phyloP scores from a whole-genome alignment of 2,329 filamentous ascomycete species.

The Colletotrichum orbiculare region DNA sequence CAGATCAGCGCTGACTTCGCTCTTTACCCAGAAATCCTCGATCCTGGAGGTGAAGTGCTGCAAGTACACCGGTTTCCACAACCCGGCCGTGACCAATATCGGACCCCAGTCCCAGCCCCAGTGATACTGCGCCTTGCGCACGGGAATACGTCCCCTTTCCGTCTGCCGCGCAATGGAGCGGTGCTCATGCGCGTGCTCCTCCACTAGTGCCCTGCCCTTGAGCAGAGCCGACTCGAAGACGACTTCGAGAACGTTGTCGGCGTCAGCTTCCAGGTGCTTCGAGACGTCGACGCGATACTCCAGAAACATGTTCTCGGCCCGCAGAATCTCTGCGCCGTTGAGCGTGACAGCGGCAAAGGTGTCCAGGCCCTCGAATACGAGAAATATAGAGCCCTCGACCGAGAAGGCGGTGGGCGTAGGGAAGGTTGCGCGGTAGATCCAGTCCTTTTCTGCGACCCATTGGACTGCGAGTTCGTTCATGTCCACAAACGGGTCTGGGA shows the following conservation, averaged over 20 bases:
- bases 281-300: slow-evolving; percentile 65
- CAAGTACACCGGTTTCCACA: slow-evolving; percentile 74
- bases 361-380: slow-evolving; percentile 73
- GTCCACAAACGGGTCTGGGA: slow-evolving; percentile 68
- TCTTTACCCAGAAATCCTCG: slow-evolving; percentile 64
- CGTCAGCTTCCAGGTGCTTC: slow-evolving; percentile 47
- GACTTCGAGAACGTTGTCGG: slow-evolving; percentile 63
- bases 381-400: slow-evolving; percentile 46
- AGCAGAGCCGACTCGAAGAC: slow-evolving; percentile 66
- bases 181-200: slow-evolving; percentile 64
- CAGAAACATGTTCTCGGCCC: slow-evolving; percentile 74
- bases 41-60: slow-evolving; percentile 72
- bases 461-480: slow-evolving; percentile 69
- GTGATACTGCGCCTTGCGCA: slow-evolving; percentile 75
- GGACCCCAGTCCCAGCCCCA: slow-evolving; percentile 82
- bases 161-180: slow-evolving; percentile 63
- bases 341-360: slow-evolving; percentile 70
- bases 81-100: slow-evolving; percentile 69
- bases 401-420: slow-evolving; percentile 33
- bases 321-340: slow-evolving; percentile 63
- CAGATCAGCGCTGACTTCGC: slow-evolving; percentile 49
- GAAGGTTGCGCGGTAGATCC: slow-evolving; percentile 64
- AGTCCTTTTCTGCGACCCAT: slow-evolving; percentile 72
- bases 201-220: slow-evolving; percentile 62
- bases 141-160: slow-evolving; percentile 48